Base-by-base conservation (phyloP, 108 stramenopile species). In the Parmales sp. region DNA sequence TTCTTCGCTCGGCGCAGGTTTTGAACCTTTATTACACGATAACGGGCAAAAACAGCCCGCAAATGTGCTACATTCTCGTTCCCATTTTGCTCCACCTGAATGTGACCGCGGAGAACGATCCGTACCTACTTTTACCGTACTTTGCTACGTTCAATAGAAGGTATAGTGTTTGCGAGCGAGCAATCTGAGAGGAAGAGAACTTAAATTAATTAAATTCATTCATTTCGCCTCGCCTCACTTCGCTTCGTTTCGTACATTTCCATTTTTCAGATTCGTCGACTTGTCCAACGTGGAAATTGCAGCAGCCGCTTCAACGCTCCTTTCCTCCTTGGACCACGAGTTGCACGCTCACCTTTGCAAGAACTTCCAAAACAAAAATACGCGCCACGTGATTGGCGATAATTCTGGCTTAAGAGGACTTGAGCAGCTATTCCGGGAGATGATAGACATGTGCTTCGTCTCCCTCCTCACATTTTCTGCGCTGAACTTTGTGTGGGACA, bases 371-470 rank as follows among this genome's bases (percentile, higher is more conserved):
- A 34, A 60, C 31, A 60, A 60, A 13, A 13, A 28, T 23, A 11
- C 29, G 54, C 26, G 18, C 31, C 16, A 60, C 11, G 54, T 31
- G 2, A 6, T 5, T 3, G 41, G 11, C 41, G 29, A 34, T 34
- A 60, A 60, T 31, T 3, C 3, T 4, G 54, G 54, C 16, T 28
- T 18, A 20, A 60, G 36, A 34, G 36, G 36, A 31, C 29, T 60
- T 6, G 54, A 60, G 54, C 31, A 11, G 28, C 28, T 60, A 5
- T 28, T 60, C 29, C 29, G 54, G 54, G 29, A 60, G 26, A 60
- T 60, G 54, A 31, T 60, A 7, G 54, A 60, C 54, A 60, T 60
- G n/a, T 28, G 54, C 54, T 60, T 60, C 54, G 54, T 60, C 3
- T 34, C 31, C 28, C 16, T 60, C 31, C 26, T 60, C n/a, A 60